Base-by-base conservation (phyloP, 345 rosid species). In the Bretschneidera sinensis region DNA sequence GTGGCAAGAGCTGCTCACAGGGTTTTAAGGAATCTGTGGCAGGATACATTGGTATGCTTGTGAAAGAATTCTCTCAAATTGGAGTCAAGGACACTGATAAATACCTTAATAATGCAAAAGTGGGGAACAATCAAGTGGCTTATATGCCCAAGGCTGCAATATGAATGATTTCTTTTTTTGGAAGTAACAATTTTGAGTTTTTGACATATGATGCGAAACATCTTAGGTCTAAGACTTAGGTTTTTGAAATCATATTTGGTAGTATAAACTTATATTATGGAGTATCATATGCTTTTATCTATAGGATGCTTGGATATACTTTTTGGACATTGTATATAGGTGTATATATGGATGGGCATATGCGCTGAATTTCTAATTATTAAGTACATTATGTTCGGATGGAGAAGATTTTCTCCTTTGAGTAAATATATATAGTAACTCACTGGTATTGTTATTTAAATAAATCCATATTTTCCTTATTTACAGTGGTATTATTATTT, bases 31-130 rank as follows among this genome's bases (percentile, higher is more conserved):
- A 53, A 21, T 54, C 66, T 21, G 70, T 94, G 51, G 74, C 76
- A 0, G 60, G 13, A 28, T 67, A 74, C 45, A 57, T 81, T 10
- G 71, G 71, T 25, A 11, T 80, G 24, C 79, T 94, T 9, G 55
- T 68, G 53, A 76, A 50, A 55, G 86, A 80, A 73, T 82, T 94
- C 25, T 59, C 64, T 11, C 62, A 54, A 54, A 73, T 87, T 5
- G 95, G 95, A 55, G 79, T 70, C 54, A 54, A 68, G 71, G 81
- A 78, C 62, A 56, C 54, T 24, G 77, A 82, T 60, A 65, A 65
- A 19, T 77, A 71, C 59, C 71, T 62, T 53, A 17, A 51, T 33
- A n/a, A 17, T 21, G 54, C 61, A 2, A 48, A 20, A 2, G 11
- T 1, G 52, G 52, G 5, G 21, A 51, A 23, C 35, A 34, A 23